These are phyloP conservation scores for Alternaria brassicicola DNA, from an alignment of 2,329 filamentous ascomycete genomes.

Conservation along the genomic window DNA sequence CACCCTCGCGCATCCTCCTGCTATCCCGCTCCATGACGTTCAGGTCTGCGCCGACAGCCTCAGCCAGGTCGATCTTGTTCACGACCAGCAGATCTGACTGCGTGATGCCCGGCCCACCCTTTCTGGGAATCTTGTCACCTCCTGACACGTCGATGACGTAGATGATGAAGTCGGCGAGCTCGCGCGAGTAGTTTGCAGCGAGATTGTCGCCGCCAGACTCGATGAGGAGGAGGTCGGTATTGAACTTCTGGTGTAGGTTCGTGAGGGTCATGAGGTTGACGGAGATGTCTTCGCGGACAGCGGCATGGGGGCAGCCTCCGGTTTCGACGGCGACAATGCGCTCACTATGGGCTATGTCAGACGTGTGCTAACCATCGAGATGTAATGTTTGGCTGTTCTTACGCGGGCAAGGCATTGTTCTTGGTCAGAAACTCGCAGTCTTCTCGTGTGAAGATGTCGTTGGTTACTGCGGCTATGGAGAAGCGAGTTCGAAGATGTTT, in stretches of 20 bases:
- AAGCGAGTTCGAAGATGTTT: slow-evolving; percentile 78
- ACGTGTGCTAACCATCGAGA: not conserved
- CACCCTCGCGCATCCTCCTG: slow-evolving; percentile 90
- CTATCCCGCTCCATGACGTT: slow-evolving; percentile 94
- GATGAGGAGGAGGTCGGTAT: slow-evolving; percentile 85
- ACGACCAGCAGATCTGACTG: slow-evolving; percentile 92
- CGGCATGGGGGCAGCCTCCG: slow-evolving; percentile 94
- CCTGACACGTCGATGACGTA: slow-evolving; percentile 98
- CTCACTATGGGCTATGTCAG: slow-evolving; percentile 37
- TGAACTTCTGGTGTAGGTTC: slow-evolving; percentile 80
- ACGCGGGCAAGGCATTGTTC: slow-evolving; percentile 79
- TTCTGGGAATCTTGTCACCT: slow-evolving; percentile 94
- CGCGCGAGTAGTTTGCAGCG: slow-evolving; percentile 92
- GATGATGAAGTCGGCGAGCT: slow-evolving; percentile 96
- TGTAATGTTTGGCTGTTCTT: slow-evolving; percentile 8
- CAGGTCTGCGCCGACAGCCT: slow-evolving; percentile 87
- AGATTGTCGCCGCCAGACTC: slow-evolving; percentile 96
- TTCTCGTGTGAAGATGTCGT: slow-evolving; percentile 98
- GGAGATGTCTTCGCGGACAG: slow-evolving; percentile 94
- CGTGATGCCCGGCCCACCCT: slow-evolving; percentile 95
- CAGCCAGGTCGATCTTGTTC: slow-evolving; percentile 95
- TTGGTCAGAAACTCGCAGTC: slow-evolving; percentile 96
- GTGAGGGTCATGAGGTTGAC: slow-evolving; percentile 92
- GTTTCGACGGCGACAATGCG: slow-evolving; percentile 97
- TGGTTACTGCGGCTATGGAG: slow-evolving; percentile 93